Conservation (phyloP, 2,329 filamentous ascomycete species). For the Colletotrichum cuscutae region DNA sequence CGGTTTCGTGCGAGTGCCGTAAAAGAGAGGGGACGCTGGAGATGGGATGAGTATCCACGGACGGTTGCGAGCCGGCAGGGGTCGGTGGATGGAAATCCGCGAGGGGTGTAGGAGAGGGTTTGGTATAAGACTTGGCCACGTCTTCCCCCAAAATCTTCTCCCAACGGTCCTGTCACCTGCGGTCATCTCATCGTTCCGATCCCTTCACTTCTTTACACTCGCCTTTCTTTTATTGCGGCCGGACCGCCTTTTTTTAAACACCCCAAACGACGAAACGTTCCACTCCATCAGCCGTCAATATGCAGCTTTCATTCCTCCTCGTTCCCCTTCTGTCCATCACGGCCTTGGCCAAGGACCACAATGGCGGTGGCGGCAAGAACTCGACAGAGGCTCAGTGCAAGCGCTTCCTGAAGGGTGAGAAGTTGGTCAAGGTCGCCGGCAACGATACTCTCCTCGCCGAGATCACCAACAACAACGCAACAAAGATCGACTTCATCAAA, state of each 20-base stretch:
- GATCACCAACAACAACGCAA: conserved; percentile 48
- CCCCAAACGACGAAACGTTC: not conserved
- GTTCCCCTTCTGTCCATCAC: conserved; percentile 18
- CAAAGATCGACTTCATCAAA: conserved; percentile 48
- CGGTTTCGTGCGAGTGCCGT: conserved; percentile 34
- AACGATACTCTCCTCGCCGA: conserved; percentile 48
- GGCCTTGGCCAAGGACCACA: conserved; percentile 42
- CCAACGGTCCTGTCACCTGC: not conserved
- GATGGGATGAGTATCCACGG: conserved; percentile 29
- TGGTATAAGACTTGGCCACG: conserved; percentile 32
- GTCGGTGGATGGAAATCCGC: conserved; percentile 8
- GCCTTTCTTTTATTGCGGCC: conserved; percentile 31
- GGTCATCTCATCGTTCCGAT: conserved; percentile 26
- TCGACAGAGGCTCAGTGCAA: conserved; percentile 46
- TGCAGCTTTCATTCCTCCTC: conserved; percentile 32
- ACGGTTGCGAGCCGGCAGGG: conserved; percentile 8
- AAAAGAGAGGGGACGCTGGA: not conserved
- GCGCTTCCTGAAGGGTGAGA: conserved; percentile 43
- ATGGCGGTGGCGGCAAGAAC: conserved; percentile 36
- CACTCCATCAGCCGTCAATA: conserved; percentile 12
- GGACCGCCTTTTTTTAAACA: conserved; percentile 24
- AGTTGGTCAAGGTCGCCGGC: conserved; percentile 44
- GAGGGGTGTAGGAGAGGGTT: conserved; percentile 27
- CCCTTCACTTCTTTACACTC: conserved; percentile 18
- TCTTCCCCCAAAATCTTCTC: not conserved